These are phyloP conservation scores for Madurella mycetomatis DNA, from an alignment of 2,329 filamentous ascomycete genomes.

Conservation along the genomic window DNA sequence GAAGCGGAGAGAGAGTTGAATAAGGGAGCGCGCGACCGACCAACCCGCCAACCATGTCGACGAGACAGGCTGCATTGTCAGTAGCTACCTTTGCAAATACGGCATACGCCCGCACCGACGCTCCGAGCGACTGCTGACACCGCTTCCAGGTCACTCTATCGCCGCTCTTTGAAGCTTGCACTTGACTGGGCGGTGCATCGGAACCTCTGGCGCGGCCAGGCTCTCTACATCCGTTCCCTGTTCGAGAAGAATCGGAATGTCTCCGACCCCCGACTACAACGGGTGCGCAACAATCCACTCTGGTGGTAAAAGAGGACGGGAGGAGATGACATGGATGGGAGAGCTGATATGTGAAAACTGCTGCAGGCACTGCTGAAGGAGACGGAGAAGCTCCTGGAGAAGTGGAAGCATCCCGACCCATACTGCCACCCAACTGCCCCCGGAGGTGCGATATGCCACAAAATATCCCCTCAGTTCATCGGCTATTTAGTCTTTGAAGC, in stretches of 20 bases:
- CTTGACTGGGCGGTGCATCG: slow-evolving; percentile 95
- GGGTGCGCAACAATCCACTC: slow-evolving; percentile 50
- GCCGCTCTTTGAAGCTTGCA: slow-evolving; percentile 85
- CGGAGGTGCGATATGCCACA: slow-evolving; percentile 63
- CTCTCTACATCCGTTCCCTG: slow-evolving; percentile 87
- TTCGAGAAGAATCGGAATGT: slow-evolving; percentile 92
- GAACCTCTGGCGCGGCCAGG: slow-evolving; percentile 91
- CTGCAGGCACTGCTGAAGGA: slow-evolving; percentile 74
- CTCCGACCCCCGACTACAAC: slow-evolving; percentile 77
- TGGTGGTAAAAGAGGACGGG: not conserved
- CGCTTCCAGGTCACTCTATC: slow-evolving; percentile 68
- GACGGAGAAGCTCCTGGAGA: slow-evolving; percentile 80
- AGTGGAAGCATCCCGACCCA: slow-evolving; percentile 97
- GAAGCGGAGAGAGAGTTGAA: not conserved
- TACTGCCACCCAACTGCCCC: slow-evolving; percentile 86
- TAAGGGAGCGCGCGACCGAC: not conserved
- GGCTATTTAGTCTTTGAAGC: not conserved
- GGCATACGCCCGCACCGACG: not conserved
- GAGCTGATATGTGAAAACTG: slow-evolving; percentile 13
- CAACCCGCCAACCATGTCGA: slow-evolving; percentile 23
- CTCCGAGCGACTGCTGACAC: slow-evolving; percentile 12
- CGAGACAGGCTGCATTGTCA: slow-evolving; percentile 25
- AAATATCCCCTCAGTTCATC: no score
- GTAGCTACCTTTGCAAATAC: slow-evolving; percentile 3
- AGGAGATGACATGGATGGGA: not conserved